Evolutionary conservation across 1,139 yeast species (phyloP), one percentile per base, ranked within the genome.

Genomic region (Protomyces arabidopsidicola): DNA sequence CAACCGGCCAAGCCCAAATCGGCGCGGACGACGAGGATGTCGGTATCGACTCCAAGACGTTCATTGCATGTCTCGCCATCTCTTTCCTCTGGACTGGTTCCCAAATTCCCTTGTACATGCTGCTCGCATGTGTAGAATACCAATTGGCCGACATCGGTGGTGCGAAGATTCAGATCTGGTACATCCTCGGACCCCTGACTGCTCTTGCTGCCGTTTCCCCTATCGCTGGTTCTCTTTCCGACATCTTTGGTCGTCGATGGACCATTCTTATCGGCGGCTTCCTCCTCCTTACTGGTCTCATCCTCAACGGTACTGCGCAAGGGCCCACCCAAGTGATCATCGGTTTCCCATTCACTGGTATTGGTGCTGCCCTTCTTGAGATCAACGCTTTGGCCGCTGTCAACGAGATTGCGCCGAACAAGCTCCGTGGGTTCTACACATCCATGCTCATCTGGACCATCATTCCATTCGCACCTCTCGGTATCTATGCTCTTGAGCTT

Each of bases 341-440:
- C 27, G 53, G 56, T 27, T 58, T 58, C 56, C 62, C 62, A 1
- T 58, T 58, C 42, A 58, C 62, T 2, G 62, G 62, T 27, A 42
- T 58, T 35, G 62, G 62, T 2, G 62, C 62, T 14, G 62, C 62
- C 20, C 36, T 58, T n/a, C n/a, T 58, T 18, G 62, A 58, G n/a
- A 58, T 58, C 56, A 58, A 58, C 53, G 62, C 62, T 27, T 20
- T 58, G 39, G 62, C 62, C 36, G 62, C 62, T 31, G 62, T 58
- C 35, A 58, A 58, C 45, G 62, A 58, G 31, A 58, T 58, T 36
- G 62, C 62, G 16, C 62, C 62, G 2, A 58, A 58, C 45, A 58
- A 58, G 34, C 56, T 58, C 3, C 62, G 62, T 18, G 62, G 62
- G 10, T 58, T 58, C 42, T 58, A 58, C 45, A 58, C 62, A 4